Base-by-base conservation (phyloP, 139 green algal species). In the Chlorella vulgaris region DNA sequence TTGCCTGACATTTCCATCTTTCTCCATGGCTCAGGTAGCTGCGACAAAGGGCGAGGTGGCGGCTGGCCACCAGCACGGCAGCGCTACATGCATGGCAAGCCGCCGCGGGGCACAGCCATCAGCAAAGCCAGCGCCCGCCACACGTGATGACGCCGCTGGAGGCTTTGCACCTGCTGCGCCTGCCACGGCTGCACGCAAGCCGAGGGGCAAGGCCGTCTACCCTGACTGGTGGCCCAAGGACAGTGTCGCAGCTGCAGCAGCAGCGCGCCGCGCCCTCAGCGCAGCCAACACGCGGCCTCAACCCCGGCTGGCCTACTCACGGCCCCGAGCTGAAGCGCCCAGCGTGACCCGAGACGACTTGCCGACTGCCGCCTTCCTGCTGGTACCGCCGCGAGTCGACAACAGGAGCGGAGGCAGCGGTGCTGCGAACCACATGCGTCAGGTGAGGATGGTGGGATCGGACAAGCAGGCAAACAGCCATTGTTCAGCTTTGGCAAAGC, bases 231-330 rank as follows among this genome's bases (percentile, higher is more conserved):
- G 73, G 73, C 73, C 73, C 2, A 60, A 51, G 1, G 47, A 61
- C 28, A 33, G 31, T 43, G 62, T 10, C 26, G 62, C 65, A 71
- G 65, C 65, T 40, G 33, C 65, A 33, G 33, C 65, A 47, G 35
- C 31, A n/a, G 29, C 62, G n/a, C 31, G 65, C 33, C 65, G 65
- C 35, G 1, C 33, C 65, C 35, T 39, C 33, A 8, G 62, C 13
- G 62, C 3, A 21, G 21, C 33, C 36, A 42, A 28, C 19, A 19
- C 1, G 21, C 35, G 65, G 4, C 65, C 1, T 8, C 73, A 31
- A 35, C 73, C 73, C 26, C 51, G 73, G 43, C 73, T 79, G 73
- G 73, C 73, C 36, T 79, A 69, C 73, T 79, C 73, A 2, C 73
- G 73, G 6, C 73, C 73, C 0, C 73, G 51, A 26, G 51, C 73